Percentiles rank a stretch among this genome's conserved stretches.
Evolutionary conservation across 805 yeast genomes (phyloP).

Genomic region (Candida palmyrensis): DNA sequence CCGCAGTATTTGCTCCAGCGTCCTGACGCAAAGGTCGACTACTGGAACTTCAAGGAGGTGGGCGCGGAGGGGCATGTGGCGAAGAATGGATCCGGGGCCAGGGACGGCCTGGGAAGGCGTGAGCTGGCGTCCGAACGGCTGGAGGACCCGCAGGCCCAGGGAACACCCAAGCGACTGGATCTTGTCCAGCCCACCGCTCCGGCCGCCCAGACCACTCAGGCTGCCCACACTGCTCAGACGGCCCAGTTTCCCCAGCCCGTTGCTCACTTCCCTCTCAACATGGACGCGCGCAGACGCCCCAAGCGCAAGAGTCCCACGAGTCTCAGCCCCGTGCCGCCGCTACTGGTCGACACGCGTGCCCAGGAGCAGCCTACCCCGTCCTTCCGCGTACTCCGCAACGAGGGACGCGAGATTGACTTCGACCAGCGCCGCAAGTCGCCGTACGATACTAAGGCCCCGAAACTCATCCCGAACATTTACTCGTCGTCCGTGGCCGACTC

Average conservation of each 20-base stretch:
- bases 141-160: conserved; percentile 11
- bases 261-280: background rate
- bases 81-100: too few relatives aligned
- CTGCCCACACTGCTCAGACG: background rate
- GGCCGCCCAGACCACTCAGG: background rate
- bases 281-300: background rate
- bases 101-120: too few relatives aligned
- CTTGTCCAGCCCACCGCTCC: conserved; percentile 5
- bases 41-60: conserved; percentile 50
- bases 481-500: conserved; percentile 26
- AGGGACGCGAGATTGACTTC: conserved; percentile 73
- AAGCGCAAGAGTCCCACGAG: too few relatives aligned
- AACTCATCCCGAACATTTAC: conserved; percentile 28
- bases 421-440: conserved; percentile 78
- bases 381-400: conserved; percentile 63
- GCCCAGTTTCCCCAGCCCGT: background rate
- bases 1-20: conserved; percentile 60
- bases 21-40: conserved; percentile 42
- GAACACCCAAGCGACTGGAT: too few relatives aligned
- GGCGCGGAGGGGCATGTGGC: too few relatives aligned
- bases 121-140: conserved; percentile 11
- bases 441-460: conserved; percentile 45
- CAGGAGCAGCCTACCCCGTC: conserved; percentile 22
- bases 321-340: too few relatives aligned
- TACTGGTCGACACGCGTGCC: background rate